A percentile compares a stretch with the other conserved stretches of the same genome.
Conservation (phyloP, 257 asterid species). For the Solanum pimpinellifolium region DNA sequence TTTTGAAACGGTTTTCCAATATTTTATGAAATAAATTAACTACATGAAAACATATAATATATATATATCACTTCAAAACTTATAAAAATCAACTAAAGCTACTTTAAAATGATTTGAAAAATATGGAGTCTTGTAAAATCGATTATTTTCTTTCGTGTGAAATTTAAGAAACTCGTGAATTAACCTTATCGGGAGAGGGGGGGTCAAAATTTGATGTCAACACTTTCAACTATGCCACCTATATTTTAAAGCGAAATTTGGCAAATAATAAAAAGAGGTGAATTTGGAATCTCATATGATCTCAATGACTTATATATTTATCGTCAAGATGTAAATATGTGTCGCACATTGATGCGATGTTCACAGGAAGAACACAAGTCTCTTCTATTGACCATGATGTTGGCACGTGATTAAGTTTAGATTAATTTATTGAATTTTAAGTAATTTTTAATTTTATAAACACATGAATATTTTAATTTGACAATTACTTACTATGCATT, state of each 20-base stretch:
- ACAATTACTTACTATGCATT: neutral
- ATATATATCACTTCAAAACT: too few relatives aligned
- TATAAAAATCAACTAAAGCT: too few relatives aligned
- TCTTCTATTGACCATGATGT: neutral
- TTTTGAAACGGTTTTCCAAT: too few relatives aligned
- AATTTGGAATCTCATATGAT: neutral
- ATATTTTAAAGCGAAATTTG: neutral
- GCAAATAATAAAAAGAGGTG: neutral
- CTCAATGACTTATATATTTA: neutral
- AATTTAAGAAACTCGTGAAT: too few relatives aligned
- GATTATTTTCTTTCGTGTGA: too few relatives aligned
- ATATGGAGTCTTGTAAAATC: too few relatives aligned
- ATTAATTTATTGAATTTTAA: neutral
- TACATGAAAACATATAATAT: too few relatives aligned
- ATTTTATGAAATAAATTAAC: too few relatives aligned
- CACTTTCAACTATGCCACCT: neutral
- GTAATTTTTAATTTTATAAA: neutral
- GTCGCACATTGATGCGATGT: neutral
- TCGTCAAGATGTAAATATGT: neutral
- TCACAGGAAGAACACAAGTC: neutral
- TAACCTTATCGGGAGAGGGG: too few relatives aligned
- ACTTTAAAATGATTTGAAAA: too few relatives aligned
- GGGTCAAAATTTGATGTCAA: too few relatives aligned
- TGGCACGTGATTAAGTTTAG: neutral
- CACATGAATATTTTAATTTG: neutral